Percentiles rank a stretch among this genome's conserved stretches.
These are phyloP conservation scores for Penicillium sp. DNA, from an alignment of 2,329 filamentous ascomycete species.

Conservation along the genomic window DNA sequence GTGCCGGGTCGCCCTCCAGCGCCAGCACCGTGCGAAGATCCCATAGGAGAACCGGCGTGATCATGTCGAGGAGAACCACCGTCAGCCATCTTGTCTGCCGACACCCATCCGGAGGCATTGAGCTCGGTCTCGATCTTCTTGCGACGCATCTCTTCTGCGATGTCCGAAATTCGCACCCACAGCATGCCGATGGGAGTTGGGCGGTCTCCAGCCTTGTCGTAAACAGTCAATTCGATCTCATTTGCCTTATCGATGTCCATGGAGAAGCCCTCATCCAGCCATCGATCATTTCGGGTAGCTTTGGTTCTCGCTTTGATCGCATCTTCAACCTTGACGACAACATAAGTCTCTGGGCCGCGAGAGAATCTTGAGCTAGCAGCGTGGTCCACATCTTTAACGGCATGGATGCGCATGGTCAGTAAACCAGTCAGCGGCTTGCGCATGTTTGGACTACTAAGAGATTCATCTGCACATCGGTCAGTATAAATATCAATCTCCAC, in stretches of 20 bases:
- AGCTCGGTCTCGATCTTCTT: slow-evolving; percentile 98
- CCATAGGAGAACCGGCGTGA: slow-evolving; percentile 56
- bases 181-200: slow-evolving; percentile 91
- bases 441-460: slow-evolving; percentile 90
- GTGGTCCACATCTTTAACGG: slow-evolving; percentile 93
- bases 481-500: slow-evolving; percentile 6
- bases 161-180: slow-evolving; percentile 95
- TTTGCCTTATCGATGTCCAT: slow-evolving; percentile 98
- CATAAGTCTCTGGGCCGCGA: slow-evolving; percentile 89
- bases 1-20: slow-evolving; percentile 26
- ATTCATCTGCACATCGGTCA: slow-evolving; percentile 70
- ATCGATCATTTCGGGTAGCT: slow-evolving; percentile 80
- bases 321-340: slow-evolving; percentile 96
- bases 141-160: slow-evolving; percentile 93
- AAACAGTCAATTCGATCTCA: slow-evolving; percentile 95
- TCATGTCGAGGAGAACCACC: slow-evolving; percentile 51
- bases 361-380: slow-evolving; percentile 80
- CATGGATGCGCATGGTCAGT: slow-evolving; percentile 80
- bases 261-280: slow-evolving; percentile 87
- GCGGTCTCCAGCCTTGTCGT: slow-evolving; percentile 90
- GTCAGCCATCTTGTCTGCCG: slow-evolving; percentile 88
- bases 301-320: slow-evolving; percentile 85
- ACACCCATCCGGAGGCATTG: slow-evolving; percentile 93
- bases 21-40: slow-evolving; percentile 29
- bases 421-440: slow-evolving; percentile 94